Percentiles rank a stretch among this genome's conserved stretches.
Evolutionary conservation across 73 alveolate species (phyloP).

Genomic region (Paramecium octaurelia): DNA sequence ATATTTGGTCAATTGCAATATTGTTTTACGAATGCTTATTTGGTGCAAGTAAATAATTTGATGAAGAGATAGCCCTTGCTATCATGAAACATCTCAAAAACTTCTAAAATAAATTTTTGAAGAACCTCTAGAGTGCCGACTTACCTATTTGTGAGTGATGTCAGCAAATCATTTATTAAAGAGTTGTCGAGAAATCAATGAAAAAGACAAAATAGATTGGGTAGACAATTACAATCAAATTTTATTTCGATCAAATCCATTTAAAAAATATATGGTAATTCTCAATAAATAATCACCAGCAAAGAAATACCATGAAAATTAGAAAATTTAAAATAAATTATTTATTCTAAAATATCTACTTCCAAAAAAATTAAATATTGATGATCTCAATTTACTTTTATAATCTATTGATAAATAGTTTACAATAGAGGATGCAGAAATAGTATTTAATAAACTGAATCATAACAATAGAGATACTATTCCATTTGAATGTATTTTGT

Average conservation of each 20-base stretch:
- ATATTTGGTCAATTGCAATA: conserved; percentile 57
- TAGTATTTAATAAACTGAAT: not conserved
- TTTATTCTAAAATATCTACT: not conserved
- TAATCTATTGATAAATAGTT: not conserved
- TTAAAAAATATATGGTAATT: not conserved
- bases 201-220: conserved; percentile 34
- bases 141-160: not conserved
- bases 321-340: not conserved
- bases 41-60: not conserved
- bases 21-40: not conserved
- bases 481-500: not conserved
- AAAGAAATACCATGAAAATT: not conserved
- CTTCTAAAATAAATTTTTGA: not conserved
- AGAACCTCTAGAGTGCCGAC: not conserved
- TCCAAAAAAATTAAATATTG: not conserved
- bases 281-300: not conserved
- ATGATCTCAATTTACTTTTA: not conserved
- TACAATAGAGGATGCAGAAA: not conserved
- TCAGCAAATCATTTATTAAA: not conserved
- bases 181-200: not conserved
- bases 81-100: not conserved
- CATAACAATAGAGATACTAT: not conserved
- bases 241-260: not conserved
- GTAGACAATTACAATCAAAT: not conserved
- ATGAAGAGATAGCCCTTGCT: not conserved